Conservation (phyloP, 306 rosid species). For the Corylus avellana region DNA sequence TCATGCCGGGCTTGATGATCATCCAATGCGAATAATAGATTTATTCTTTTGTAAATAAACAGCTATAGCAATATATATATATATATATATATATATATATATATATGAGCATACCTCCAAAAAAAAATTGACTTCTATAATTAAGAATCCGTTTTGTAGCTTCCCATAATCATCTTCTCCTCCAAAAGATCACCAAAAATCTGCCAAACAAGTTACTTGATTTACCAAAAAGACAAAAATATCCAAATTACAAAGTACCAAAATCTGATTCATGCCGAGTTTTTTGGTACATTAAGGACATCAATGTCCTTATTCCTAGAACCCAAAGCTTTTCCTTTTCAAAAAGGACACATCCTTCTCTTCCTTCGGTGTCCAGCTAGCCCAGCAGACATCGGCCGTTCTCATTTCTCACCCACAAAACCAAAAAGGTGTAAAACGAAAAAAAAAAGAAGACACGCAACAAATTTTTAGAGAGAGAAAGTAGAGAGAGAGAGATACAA, state of each 20-base stretch:
- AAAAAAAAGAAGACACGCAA: neutral
- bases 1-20: too few relatives aligned
- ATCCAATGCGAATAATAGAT: too few relatives aligned
- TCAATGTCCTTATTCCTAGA: neutral
- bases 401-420: neutral
- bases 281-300: neutral
- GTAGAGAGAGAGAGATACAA: neutral
- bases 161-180: neutral
- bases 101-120: too few relatives aligned
- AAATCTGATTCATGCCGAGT: neutral
- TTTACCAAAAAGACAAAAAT: too few relatives aligned
- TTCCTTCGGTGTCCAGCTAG: neutral
- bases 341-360: too few relatives aligned
- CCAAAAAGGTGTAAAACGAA: neutral
- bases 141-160: too few relatives aligned
- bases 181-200: neutral
- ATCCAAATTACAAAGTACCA: neutral
- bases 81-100: too few relatives aligned
- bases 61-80: too few relatives aligned
- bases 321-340: neutral
- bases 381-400: neutral
- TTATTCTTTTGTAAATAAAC: too few relatives aligned
- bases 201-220: neutral
- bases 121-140: too few relatives aligned
- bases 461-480: neutral